These are phyloP conservation scores for Coemansia reversa DNA, from an alignment of 192 early-diverging fungal genomes.

Conservation along the genomic window DNA sequence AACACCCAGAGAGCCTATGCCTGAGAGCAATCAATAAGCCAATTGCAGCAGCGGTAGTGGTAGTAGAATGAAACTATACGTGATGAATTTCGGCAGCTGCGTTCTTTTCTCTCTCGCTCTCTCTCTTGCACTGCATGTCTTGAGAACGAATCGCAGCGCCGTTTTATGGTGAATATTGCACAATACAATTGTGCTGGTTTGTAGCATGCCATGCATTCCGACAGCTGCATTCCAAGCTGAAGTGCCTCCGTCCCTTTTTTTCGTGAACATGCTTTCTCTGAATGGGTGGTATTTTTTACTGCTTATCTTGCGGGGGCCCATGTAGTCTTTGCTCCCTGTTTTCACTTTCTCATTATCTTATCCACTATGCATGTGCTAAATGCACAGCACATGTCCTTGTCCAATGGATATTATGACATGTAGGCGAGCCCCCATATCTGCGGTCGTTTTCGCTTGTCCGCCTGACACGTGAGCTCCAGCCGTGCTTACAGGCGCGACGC, in stretches of 20 bases:
- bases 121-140: too few species aligned
- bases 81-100: too few species aligned
- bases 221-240: slow-evolving; percentile 8
- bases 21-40: too few species aligned
- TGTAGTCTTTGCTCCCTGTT: neutral
- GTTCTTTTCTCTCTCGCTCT: too few species aligned
- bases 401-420: neutral
- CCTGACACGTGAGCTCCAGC: slow-evolving; percentile 29
- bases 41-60: too few species aligned
- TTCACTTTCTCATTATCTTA: neutral
- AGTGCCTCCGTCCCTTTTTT: neutral
- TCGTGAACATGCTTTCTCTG: neutral
- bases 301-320: neutral
- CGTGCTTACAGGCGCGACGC: slow-evolving; percentile 58
- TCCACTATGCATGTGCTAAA: slow-evolving; percentile 1
- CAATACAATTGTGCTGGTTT: neutral
- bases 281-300: slow-evolving; percentile 5
- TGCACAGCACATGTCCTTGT: slow-evolving; percentile 1
- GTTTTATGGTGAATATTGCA: neutral
- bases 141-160: too few species aligned
- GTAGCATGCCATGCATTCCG: neutral
- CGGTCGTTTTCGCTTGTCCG: slow-evolving; percentile 37
- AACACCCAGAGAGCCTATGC: neutral
- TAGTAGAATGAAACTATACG: too few species aligned
- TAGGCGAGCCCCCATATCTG: slow-evolving; percentile 45